Evolutionary conservation across 1,284 basidiomycete species (phyloP), one percentile per base, ranked within the genome.

Genomic region (Heterobasidion parviporum): DNA sequence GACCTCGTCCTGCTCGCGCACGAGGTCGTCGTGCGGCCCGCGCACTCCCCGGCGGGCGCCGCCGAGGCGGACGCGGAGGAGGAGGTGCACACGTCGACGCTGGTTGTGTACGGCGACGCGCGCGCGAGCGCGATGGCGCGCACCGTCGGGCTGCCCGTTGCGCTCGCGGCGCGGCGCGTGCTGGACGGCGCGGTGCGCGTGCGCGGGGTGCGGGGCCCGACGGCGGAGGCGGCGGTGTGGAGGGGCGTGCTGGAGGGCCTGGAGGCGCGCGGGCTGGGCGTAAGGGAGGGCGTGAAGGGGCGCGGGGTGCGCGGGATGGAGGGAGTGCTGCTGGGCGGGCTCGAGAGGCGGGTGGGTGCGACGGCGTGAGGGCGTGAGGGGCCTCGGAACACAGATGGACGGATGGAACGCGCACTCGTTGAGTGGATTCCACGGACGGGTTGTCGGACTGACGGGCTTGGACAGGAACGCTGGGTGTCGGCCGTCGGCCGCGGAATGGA

Each of bases 1-100:
- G 94, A 98, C 69, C 83, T 93, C 70, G 93, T 95, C 59, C 80
- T 97, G 36, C 81, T 98, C 26, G 79, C 88, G 58, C 95, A 98
- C 71, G 88, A 94, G 67, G 76, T 95, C 61, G 79, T 87, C 49
- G 75, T 82, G 16, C 61, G 52, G 8, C n/a, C 50, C n/a, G 32
- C 50, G 9, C 35, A 32, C 14, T 10, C 51, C 7, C 36, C 62
- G 51, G 26, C 51, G 63, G 51, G 33, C 44, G 12, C 18, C 18
- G 18, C 18, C 18, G 18, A 18, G 18, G 18, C 58, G 58, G 3
- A 52, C 59, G 15, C 26, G 26, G 65, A 71, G 18, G 73, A 76
- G 60, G 79, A 88, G 66, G 77, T 87, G 32, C 82, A 95, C 62
- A 89, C 85, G 8, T 91, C 91, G 2, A 81, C 83, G 20, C 70